Percentiles rank a stretch among this genome's conserved stretches.
Conservation (phyloP, 1,284 basidiomycete species). For the Cystodermella granulosa region DNA sequence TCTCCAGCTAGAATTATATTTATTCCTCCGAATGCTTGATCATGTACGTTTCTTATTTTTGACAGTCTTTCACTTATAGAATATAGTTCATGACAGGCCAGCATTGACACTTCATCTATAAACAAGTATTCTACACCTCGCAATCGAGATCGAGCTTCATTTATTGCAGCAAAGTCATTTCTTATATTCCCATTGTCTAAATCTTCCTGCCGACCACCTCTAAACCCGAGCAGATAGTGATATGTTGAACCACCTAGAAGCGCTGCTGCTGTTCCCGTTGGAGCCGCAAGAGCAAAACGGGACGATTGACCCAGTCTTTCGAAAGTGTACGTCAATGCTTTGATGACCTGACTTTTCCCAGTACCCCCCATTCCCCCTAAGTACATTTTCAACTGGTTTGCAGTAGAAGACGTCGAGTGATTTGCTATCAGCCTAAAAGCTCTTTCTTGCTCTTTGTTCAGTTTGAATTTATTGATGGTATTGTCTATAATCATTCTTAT, state of each 20-base stretch:
- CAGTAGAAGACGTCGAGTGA: conserved; percentile 12
- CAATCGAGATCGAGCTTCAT: conserved; percentile 6
- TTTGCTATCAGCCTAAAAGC: conserved; percentile 27
- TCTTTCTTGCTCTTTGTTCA: conserved; percentile 29
- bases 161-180: background rate
- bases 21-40: conserved; percentile 18
- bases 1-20: conserved; percentile 18
- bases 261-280: conserved; percentile 38
- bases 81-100: conserved; percentile 26
- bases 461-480: conserved; percentile 9
- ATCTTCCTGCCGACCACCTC: too few species aligned
- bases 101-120: conserved; percentile 39
- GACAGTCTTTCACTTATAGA: conserved; percentile 13
- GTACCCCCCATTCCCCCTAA: conserved; percentile 37
- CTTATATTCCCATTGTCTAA: too few species aligned
- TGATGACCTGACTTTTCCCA: conserved; percentile 37
- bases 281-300: conserved; percentile 31
- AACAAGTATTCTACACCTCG: conserved; percentile 34
- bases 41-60: conserved; percentile 6
- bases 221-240: too few species aligned
- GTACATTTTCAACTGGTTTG: conserved; percentile 34
- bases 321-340: conserved; percentile 25
- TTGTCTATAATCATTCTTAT: conserved; percentile 5
- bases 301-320: conserved; percentile 17
- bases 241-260: conserved; percentile 34